Percentiles rank a stretch among this genome's conserved stretches.
phyloP scores from a whole-genome alignment of 2,329 filamentous ascomycete genomes.

The Lojkania enalia region DNA sequence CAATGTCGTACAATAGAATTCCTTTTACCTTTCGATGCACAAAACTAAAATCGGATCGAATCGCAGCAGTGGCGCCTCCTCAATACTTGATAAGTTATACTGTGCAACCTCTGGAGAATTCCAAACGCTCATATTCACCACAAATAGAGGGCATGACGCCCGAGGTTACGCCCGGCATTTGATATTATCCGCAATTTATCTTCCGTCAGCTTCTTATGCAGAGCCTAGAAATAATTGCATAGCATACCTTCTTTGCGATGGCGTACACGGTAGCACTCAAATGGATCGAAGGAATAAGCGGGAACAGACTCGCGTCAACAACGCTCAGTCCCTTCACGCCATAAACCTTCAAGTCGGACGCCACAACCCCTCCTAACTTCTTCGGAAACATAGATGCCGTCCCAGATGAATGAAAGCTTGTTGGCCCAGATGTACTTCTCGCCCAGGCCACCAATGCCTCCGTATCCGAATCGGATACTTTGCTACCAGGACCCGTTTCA shows the following conservation, averaged over 20 bases:
- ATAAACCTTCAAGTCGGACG: conserved; percentile 22
- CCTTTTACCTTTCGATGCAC: too few species aligned
- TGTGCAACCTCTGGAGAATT: too few species aligned
- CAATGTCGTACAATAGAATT: too few species aligned
- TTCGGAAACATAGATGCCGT: conserved; percentile 24
- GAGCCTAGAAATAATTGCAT: background rate
- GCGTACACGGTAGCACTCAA: conserved; percentile 29
- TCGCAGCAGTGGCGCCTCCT: too few species aligned
- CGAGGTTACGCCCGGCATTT: conserved; percentile 1
- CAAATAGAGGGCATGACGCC: too few species aligned
- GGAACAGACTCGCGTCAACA: conserved; percentile 27
- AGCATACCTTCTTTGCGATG: conserved; percentile 23
- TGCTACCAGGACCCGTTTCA: conserved; percentile 21
- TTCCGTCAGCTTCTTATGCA: background rate
- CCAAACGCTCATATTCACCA: too few species aligned
- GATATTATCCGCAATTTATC: conserved; percentile 6
- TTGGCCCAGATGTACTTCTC: conserved; percentile 4
- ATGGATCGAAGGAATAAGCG: conserved; percentile 20
- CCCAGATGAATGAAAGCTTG: conserved; percentile 22
- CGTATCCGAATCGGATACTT: conserved; percentile 15
- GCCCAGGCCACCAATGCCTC: conserved; percentile 4
- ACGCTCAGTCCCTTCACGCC: conserved; percentile 23
- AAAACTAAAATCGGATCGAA: too few species aligned
- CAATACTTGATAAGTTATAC: too few species aligned
- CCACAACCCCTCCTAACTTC: conserved; percentile 28